A percentile compares a stretch with the other conserved stretches of the same genome.
phyloP scores from a whole-genome alignment of 768 basidiomycete species.

The Strobilomyces dryophilus region DNA sequence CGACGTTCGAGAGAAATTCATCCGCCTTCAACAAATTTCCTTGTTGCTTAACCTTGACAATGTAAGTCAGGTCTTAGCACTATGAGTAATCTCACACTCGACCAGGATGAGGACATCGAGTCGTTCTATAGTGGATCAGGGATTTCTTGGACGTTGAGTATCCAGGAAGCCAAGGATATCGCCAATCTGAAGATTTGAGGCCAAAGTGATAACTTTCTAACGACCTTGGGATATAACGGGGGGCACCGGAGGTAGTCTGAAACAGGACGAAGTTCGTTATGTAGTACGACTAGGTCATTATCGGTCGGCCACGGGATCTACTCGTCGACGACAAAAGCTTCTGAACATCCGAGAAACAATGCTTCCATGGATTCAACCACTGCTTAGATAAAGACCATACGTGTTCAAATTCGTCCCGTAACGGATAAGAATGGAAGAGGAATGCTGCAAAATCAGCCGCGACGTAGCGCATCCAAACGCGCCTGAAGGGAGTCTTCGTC shows the following conservation, averaged over 20 bases:
- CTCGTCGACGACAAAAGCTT: background rate
- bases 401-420: slow-evolving; percentile 5
- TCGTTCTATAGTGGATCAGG: slow-evolving; percentile 94
- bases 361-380: background rate
- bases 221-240: background rate
- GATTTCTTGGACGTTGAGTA: slow-evolving; percentile 80
- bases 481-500: slow-evolving; percentile 96
- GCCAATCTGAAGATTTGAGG: slow-evolving; percentile 49
- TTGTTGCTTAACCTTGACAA: slow-evolving; percentile 85
- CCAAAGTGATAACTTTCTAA: background rate
- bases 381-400: background rate
- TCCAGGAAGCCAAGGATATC: slow-evolving; percentile 71
- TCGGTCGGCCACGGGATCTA: background rate
- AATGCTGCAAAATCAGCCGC: slow-evolving; percentile 43
- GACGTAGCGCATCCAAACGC: slow-evolving; percentile 82
- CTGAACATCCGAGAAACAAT: background rate
- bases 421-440: slow-evolving; percentile 4
- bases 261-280: background rate
- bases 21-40: slow-evolving; percentile 88
- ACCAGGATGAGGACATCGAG: slow-evolving; percentile 88
- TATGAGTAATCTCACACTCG: background rate
- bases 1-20: slow-evolving; percentile 88
- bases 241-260: background rate
- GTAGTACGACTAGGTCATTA: background rate
- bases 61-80: slow-evolving; percentile 33